Conservation (phyloP, 768 basidiomycete species). For the Candolleomyces aberdarensis region DNA sequence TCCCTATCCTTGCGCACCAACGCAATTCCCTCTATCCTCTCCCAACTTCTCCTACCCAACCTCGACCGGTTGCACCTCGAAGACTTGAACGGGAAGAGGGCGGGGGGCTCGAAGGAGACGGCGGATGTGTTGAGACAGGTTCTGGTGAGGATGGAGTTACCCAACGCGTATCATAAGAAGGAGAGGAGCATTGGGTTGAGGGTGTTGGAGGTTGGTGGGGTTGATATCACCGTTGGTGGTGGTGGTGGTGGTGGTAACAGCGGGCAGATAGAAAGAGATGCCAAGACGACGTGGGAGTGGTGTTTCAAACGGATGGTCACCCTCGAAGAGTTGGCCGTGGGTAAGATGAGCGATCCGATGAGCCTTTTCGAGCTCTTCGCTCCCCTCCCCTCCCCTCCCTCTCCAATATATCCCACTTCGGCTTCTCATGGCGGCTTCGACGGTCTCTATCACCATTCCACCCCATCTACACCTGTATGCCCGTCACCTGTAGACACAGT, state of each 20-base stretch:
- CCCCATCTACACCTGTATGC: too few species aligned
- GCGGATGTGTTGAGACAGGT: slow-evolving; percentile 23
- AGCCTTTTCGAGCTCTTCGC: slow-evolving; percentile 17
- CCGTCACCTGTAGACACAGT: neutral
- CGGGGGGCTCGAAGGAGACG: slow-evolving; percentile 24
- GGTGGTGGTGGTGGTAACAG: slow-evolving; percentile 1
- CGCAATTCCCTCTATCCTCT: slow-evolving; percentile 28
- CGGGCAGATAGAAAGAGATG: neutral
- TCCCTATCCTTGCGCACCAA: slow-evolving; percentile 31
- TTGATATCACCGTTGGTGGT: slow-evolving; percentile 11
- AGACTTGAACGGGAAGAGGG: slow-evolving; percentile 33
- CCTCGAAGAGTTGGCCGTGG: slow-evolving; percentile 20
- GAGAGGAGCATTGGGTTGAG: slow-evolving; percentile 13
- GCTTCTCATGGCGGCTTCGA: too few species aligned
- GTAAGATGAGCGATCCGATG: slow-evolving; percentile 16
- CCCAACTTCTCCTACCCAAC: slow-evolving; percentile 27
- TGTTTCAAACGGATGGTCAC: slow-evolving; percentile 26
- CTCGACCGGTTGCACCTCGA: slow-evolving; percentile 27
- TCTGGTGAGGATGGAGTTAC: slow-evolving; percentile 30
- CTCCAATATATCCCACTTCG: neutral
- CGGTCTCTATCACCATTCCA: too few species aligned
- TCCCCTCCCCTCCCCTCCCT: neutral
- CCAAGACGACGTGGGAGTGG: slow-evolving; percentile 22
- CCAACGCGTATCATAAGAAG: slow-evolving; percentile 12
- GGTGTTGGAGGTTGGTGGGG: slow-evolving; percentile 24